Percentiles rank a stretch among this genome's conserved stretches.
phyloP scores from a whole-genome alignment of 2,329 filamentous ascomycete species.

The Dactylellina sp. region DNA sequence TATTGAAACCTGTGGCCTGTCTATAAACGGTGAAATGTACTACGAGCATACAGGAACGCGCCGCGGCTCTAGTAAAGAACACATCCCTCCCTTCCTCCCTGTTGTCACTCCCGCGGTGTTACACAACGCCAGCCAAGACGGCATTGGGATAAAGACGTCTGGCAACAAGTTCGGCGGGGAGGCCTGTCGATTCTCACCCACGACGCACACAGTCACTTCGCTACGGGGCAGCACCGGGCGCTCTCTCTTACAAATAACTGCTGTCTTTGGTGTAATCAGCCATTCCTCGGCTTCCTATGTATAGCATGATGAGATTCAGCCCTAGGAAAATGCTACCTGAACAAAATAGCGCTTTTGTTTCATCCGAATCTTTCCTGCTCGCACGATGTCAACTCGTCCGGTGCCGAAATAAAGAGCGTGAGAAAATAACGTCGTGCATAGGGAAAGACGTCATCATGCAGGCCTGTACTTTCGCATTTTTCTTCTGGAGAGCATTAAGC shows the following conservation, averaged over 20 bases:
- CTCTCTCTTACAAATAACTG: background rate
- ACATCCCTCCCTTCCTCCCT: background rate
- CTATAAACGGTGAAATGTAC: slow-evolving; percentile 20
- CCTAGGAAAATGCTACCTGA: slow-evolving; percentile 8
- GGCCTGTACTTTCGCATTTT: slow-evolving; percentile 23
- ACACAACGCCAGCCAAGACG: slow-evolving; percentile 21
- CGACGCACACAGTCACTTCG: background rate
- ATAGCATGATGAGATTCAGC: slow-evolving; percentile 25
- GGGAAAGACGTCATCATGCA: slow-evolving; percentile 49
- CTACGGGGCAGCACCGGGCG: slow-evolving; percentile 1
- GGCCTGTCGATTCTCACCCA: background rate
- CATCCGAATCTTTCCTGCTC: slow-evolving; percentile 49
- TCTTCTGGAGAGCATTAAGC: slow-evolving; percentile 33
- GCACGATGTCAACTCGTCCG: slow-evolving; percentile 35
- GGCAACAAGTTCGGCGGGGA: background rate
- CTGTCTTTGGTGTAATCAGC: background rate
- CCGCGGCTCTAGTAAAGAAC: slow-evolving; percentile 27
- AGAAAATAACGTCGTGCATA: slow-evolving; percentile 24
- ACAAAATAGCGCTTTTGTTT: slow-evolving; percentile 39
- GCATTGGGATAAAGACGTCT: background rate
- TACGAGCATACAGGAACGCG: slow-evolving; percentile 12
- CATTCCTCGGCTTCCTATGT: slow-evolving; percentile 1
- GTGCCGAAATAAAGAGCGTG: slow-evolving; percentile 13
- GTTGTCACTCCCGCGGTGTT: slow-evolving; percentile 18
- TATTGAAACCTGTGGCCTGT: slow-evolving; percentile 29